A percentile compares a stretch with the other conserved stretches of the same genome.
Evolutionary conservation across 2,329 filamentous ascomycete genomes (phyloP).

Genomic region (Lomentospora prolificans): DNA sequence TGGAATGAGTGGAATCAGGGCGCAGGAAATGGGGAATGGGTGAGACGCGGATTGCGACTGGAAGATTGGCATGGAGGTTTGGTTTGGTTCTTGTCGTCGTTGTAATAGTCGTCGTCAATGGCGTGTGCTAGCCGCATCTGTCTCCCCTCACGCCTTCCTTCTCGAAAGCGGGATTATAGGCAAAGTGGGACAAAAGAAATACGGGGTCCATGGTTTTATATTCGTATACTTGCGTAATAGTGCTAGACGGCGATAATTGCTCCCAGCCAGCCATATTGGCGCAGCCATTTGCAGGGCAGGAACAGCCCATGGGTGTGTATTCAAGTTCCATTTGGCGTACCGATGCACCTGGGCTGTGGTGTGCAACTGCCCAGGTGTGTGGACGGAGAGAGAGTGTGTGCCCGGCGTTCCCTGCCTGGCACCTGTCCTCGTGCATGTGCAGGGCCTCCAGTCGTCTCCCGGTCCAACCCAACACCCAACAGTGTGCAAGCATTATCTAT

Average conservation of each 20-base stretch:
- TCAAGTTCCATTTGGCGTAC: no score
- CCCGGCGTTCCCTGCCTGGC: background rate
- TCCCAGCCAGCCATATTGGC: background rate
- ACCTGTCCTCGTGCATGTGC: no score
- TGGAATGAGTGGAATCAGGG: constrained; percentile 3
- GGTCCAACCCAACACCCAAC: background rate
- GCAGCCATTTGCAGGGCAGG: background rate
- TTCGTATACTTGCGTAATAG: background rate
- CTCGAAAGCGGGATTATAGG: no score
- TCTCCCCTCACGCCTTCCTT: no score
- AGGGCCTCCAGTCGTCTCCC: background rate
- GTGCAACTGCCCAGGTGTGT: no score
- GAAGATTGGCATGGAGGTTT: no score
- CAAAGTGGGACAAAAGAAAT: no score
- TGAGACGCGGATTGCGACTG: no score
- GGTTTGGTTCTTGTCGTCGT: background rate
- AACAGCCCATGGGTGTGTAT: background rate
- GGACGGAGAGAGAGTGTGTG: no score
- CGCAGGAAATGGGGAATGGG: background rate
- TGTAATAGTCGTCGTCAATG: no score
- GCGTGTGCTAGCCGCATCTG: no score
- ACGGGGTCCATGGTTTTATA: no score
- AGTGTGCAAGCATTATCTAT: constrained; percentile 1
- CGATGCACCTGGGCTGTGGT: background rate
- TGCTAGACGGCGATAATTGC: background rate